These are phyloP conservation scores for Rhodosporidiobolus sp. DNA, from an alignment of 768 basidiomycete genomes.

Conservation along the genomic window DNA sequence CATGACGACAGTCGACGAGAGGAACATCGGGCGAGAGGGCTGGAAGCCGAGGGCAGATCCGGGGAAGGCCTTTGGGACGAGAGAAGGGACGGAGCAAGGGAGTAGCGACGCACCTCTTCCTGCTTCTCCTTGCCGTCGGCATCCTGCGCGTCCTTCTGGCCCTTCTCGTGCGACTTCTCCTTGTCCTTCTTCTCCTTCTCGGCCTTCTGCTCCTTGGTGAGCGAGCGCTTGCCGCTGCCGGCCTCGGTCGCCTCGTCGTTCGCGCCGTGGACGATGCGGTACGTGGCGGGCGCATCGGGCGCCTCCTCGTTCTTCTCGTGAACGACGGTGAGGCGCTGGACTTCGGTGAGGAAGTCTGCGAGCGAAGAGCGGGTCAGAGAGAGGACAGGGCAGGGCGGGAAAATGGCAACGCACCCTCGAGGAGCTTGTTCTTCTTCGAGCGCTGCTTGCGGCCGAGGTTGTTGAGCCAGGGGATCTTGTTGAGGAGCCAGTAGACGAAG, in stretches of 20 bases:
- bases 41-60: too few species aligned
- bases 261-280: background rate
- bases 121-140: background rate
- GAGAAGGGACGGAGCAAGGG: too few species aligned
- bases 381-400: background rate
- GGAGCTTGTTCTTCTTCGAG: slow-evolving; percentile 8
- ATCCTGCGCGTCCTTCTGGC: background rate
- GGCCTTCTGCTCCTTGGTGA: background rate
- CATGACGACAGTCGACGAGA: too few species aligned
- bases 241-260: background rate
- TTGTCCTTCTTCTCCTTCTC: background rate
- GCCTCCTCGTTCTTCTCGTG: slow-evolving; percentile 47
- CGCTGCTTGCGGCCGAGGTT: slow-evolving; percentile 49
- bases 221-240: background rate
- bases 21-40: too few species aligned
- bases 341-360: slow-evolving; percentile 50
- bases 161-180: background rate
- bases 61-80: too few species aligned
- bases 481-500: slow-evolving; percentile 51
- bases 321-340: slow-evolving; percentile 53
- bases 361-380: slow-evolving; percentile 43
- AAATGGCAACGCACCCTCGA: background rate
- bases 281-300: background rate
- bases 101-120: background rate
- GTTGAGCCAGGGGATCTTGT: slow-evolving; percentile 51